Base-by-base conservation (phyloP, 352 stramenopile genomes). In the Globisporangium paroecandrum region DNA sequence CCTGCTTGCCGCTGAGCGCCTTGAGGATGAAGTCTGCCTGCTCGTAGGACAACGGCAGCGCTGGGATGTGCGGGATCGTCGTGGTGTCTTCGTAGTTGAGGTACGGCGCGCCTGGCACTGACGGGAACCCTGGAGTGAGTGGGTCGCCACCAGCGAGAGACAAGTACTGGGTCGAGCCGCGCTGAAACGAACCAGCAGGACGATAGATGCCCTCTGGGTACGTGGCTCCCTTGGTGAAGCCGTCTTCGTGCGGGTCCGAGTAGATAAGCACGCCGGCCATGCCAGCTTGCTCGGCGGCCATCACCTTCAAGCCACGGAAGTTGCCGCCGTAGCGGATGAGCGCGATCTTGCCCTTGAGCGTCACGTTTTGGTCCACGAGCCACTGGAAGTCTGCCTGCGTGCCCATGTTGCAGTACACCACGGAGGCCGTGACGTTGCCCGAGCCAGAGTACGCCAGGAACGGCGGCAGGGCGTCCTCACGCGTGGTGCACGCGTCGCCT, bases 361-460 rank as follows among this genome's bases (percentile, higher is more conserved):
- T 81, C 60, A 98, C 79, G 58, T 89, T 89, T 2, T 82, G 68
- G 55, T 61, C 29, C 67, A 85, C 69, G 1, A 98, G 79, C 64
- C 72, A 91, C 47, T 93, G 71, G 66, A 97, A 97, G 70, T 98
- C 91, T 51, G 69, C 62, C 4, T 77, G 90, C n/a, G 74, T 68
- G 0, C 86, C 91, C 65, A 94, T 95, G 72, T 98, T 97, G n/a
- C 86, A 89, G 70, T 97, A 98, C 60, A 98, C 88, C 0, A 95
- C 69, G 0, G 84, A 69, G 10, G 74, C 77, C 22, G 76, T 87
- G 43, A 95, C 77, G 64, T 91, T 83, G 3, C 90, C 91, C 1
- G 82, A 82, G 0, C 82, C 85, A 1, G 84, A 78, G 74, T 97
- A 98, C 7, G 84, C 90, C 58, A 96, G 69, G 70, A 91, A 98